These are phyloP conservation scores for Penicillium waksmanii DNA, from an alignment of 495 filamentous ascomycete genomes.

Conservation along the genomic window DNA sequence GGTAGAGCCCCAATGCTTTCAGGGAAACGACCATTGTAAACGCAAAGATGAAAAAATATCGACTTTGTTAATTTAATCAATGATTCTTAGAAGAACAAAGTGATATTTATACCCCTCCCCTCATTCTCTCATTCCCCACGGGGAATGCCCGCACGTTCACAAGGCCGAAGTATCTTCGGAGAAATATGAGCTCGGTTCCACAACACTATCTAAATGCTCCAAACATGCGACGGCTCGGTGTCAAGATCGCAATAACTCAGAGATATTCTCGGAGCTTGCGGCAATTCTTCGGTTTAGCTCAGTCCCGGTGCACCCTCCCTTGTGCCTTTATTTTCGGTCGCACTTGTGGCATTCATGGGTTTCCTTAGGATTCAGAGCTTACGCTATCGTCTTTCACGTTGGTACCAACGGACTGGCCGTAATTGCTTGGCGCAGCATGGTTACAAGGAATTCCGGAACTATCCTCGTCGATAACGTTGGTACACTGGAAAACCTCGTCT, in stretches of 20 bases:
- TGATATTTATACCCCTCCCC: constrained; percentile 2
- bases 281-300: neutral
- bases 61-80: neutral
- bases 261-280: neutral
- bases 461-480: constrained; percentile 25
- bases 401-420: constrained; percentile 23
- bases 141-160: constrained; percentile 9
- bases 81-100: neutral
- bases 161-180: constrained; percentile 12
- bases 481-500: constrained; percentile 32
- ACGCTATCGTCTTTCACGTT: constrained; percentile 19
- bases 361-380: neutral
- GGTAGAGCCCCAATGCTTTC: neutral
- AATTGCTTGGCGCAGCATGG: constrained; percentile 27
- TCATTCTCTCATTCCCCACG: constrained; percentile 10
- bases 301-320: constrained; percentile 7
- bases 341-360: neutral
- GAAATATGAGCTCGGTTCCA: constrained; percentile 9
- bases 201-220: neutral
- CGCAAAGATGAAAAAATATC: neutral
- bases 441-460: constrained; percentile 31
- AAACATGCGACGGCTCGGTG: constrained; percentile 4
- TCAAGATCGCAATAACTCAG: constrained; percentile 7
- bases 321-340: constrained; percentile 6
- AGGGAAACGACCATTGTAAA: constrained; percentile 1